Percentiles rank a stretch among this genome's conserved stretches.
Evolutionary conservation across 2,329 filamentous ascomycete genomes (phyloP).

Genomic region (Claviceps fusiformis): DNA sequence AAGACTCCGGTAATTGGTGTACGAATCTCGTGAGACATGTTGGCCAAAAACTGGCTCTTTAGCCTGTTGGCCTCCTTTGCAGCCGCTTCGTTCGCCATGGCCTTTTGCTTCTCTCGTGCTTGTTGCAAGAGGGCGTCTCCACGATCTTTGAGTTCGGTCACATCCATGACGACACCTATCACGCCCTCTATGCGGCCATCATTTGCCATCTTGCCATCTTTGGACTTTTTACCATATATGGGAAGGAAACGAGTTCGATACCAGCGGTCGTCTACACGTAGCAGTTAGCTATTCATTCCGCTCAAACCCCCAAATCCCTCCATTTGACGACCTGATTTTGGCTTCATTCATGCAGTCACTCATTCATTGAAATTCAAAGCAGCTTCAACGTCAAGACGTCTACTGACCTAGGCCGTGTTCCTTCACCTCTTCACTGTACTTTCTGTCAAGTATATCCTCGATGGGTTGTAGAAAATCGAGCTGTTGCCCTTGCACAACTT

Average conservation of each 20-base stretch:
- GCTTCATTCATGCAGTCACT: too few species aligned
- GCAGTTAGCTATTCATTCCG: slow-evolving; percentile 4
- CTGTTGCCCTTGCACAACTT: slow-evolving; percentile 28
- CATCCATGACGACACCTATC: slow-evolving; percentile 68
- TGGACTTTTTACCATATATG: slow-evolving; percentile 41
- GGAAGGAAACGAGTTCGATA: slow-evolving; percentile 61
- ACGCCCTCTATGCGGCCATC: slow-evolving; percentile 52
- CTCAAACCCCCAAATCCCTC: too few species aligned
- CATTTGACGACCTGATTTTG: too few species aligned
- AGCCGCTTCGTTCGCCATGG: slow-evolving; percentile 62
- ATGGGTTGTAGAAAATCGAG: slow-evolving; percentile 44
- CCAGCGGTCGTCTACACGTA: slow-evolving; percentile 41
- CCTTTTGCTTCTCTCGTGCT: slow-evolving; percentile 53
- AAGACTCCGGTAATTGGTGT: slow-evolving; percentile 71
- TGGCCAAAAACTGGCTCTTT: slow-evolving; percentile 68
- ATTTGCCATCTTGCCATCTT: slow-evolving; percentile 30
- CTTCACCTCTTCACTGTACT: slow-evolving; percentile 43
- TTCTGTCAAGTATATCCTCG: slow-evolving; percentile 50
- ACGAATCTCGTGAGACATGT: slow-evolving; percentile 71
- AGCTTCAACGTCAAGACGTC: neutral
- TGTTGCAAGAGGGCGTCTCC: slow-evolving; percentile 50
- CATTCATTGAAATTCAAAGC: neutral
- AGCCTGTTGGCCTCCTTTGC: slow-evolving; percentile 69
- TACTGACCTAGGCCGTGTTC: slow-evolving; percentile 45
- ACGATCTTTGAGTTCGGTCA: slow-evolving; percentile 56